Conservation (phyloP, 139 green algal genomes). For the Yamagishiella unicocca region DNA sequence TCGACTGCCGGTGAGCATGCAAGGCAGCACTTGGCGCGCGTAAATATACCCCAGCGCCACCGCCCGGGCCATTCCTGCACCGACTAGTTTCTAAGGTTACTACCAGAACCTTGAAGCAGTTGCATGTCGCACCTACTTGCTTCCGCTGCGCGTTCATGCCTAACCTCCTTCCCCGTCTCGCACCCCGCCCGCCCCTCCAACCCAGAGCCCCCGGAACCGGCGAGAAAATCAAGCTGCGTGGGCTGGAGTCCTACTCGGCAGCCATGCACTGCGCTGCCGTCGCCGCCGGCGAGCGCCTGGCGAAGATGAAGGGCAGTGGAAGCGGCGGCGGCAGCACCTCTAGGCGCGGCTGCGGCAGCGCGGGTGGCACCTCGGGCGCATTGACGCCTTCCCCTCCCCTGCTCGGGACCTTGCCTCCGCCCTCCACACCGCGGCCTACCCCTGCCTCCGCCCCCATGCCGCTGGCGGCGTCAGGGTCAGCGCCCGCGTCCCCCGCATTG, state of each 20-base stretch:
- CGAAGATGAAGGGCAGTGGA: conserved; percentile 10
- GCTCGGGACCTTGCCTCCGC: neutral
- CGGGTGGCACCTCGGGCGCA: neutral
- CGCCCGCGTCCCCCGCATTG: neutral
- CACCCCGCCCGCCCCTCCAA: neutral
- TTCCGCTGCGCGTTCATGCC: no score
- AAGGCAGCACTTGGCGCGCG: no score
- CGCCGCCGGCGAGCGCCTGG: conserved; percentile 36
- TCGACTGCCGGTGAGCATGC: conserved; percentile 39
- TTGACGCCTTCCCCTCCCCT: neutral
- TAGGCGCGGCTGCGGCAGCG: neutral
- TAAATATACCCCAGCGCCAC: no score
- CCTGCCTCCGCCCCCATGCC: neutral
- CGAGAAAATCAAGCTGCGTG: conserved; percentile 48
- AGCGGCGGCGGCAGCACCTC: neutral
- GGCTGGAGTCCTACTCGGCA: conserved; percentile 31
- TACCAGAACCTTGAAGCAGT: no score
- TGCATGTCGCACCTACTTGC: no score
- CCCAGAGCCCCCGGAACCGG: conserved; percentile 26
- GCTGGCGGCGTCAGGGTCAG: neutral
- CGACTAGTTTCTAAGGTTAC: no score
- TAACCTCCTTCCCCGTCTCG: no score
- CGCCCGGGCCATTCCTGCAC: no score
- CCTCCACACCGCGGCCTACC: neutral
- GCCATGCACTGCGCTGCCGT: conserved; percentile 46